Percentiles rank a stretch among this genome's conserved stretches.
These are phyloP conservation scores for Solanum appendiculatum DNA, from an alignment of 257 asterid species.

Conservation along the genomic window DNA sequence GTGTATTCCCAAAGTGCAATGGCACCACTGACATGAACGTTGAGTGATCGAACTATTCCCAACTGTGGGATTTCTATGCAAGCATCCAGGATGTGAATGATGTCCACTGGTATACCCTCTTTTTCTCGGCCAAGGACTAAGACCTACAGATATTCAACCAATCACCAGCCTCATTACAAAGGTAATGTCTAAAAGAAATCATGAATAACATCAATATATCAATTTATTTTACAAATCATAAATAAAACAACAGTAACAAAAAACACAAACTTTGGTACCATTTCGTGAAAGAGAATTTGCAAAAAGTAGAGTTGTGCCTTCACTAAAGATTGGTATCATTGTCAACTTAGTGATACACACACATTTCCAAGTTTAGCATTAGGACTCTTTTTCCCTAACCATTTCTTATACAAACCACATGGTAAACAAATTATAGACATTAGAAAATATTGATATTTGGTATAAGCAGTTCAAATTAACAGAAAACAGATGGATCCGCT, in stretches of 20 bases:
- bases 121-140: slow-evolving; percentile 90
- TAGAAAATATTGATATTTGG: not conserved
- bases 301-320: not conserved
- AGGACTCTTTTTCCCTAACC: not conserved
- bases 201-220: not conserved
- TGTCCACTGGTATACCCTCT: slow-evolving; percentile 93
- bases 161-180: not conserved
- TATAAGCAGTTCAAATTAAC: not conserved
- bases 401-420: not conserved
- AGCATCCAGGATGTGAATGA: slow-evolving; percentile 81
- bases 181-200: not conserved
- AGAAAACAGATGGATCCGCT: not conserved
- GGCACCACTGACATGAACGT: slow-evolving; percentile 97
- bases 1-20: slow-evolving; percentile 97
- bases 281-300: not conserved
- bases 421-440: not conserved
- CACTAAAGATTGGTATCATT: not conserved
- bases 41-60: slow-evolving; percentile 88
- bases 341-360: not conserved
- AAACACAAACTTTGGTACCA: not conserved
- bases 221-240: not conserved
- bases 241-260: too few species aligned
- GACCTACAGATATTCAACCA: slow-evolving; percentile 22
- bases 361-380: not conserved
- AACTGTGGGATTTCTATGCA: slow-evolving; percentile 93